phyloP scores from a whole-genome alignment of 371 early-diverging fungal genomes.

The Choanephora cucurbitarum region DNA sequence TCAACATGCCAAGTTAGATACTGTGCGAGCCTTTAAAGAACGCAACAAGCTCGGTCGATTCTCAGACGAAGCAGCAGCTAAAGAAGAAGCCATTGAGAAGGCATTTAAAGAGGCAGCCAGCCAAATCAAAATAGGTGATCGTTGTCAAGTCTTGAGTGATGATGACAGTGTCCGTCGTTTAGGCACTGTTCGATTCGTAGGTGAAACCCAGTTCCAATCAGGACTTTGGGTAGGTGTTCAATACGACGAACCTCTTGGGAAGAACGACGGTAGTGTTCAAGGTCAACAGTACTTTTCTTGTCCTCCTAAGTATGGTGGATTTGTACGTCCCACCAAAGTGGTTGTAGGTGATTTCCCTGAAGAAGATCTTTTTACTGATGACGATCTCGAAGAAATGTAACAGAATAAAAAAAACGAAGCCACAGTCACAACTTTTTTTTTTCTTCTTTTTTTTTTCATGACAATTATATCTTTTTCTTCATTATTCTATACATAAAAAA shows the following conservation, averaged over 20 bases:
- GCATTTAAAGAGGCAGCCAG: constrained; percentile 51
- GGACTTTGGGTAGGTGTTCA: constrained; percentile 95
- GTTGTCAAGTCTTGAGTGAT: constrained; percentile 78
- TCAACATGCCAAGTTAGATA: constrained; percentile 46
- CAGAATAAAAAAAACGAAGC: too few relatives aligned
- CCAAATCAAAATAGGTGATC: constrained; percentile 71
- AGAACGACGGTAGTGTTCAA: constrained; percentile 89
- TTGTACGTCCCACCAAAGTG: constrained; percentile 88
- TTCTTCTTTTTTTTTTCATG: neutral
- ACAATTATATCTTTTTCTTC: neutral
- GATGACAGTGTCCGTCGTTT: constrained; percentile 58
- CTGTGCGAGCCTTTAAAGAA: constrained; percentile 88
- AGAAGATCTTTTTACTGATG: constrained; percentile 52
- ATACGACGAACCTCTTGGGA: constrained; percentile 96
- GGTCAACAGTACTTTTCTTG: constrained; percentile 79
- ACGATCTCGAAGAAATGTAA: constrained; percentile 63
- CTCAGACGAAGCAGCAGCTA: constrained; percentile 52
- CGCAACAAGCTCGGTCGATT: constrained; percentile 90
- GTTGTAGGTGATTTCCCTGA: constrained; percentile 88
- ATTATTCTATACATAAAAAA: neutral
- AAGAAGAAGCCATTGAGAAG: constrained; percentile 35
- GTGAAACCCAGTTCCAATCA: constrained; percentile 73
- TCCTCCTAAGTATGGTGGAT: constrained; percentile 77
- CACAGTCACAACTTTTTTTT: too few relatives aligned
- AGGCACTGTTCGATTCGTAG: constrained; percentile 84